Evolutionary conservation across 768 basidiomycete species (phyloP).

Genomic region (Wakefieldia striispora): DNA sequence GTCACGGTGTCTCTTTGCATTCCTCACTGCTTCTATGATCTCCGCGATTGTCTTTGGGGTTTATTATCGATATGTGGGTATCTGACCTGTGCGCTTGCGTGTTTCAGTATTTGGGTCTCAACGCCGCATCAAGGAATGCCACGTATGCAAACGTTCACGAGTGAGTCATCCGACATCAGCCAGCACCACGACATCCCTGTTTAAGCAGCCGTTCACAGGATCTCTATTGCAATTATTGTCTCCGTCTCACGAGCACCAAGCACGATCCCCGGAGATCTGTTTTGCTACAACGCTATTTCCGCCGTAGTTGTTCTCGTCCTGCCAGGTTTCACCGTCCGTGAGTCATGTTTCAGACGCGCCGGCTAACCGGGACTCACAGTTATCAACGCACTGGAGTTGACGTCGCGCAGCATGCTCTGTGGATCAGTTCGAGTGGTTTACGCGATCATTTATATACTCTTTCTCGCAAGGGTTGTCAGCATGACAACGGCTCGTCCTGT

Average conservation of each 20-base stretch:
- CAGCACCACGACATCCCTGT: neutral
- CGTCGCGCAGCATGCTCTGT: conserved; percentile 77
- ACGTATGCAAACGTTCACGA: conserved; percentile 97
- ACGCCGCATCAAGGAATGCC: conserved; percentile 79
- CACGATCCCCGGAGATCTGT: conserved; percentile 67
- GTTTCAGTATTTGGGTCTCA: conserved; percentile 78
- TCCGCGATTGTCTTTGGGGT: conserved; percentile 82
- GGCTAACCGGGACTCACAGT: conserved; percentile 39
- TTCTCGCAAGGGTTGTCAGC: conserved; percentile 48
- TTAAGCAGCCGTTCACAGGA: conserved; percentile 41
- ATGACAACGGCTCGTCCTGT: neutral
- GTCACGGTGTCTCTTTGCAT: conserved; percentile 70
- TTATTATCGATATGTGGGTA: conserved; percentile 80
- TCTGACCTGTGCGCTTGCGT: conserved; percentile 66
- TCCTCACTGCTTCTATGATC: conserved; percentile 75
- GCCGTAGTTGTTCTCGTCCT: conserved; percentile 89
- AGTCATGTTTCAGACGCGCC: conserved; percentile 31
- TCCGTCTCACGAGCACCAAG: conserved; percentile 77
- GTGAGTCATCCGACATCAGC: conserved; percentile 51
- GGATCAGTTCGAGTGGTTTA: conserved; percentile 84
- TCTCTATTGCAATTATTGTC: conserved; percentile 80
- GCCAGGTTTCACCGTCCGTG: conserved; percentile 81
- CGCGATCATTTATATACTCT: conserved; percentile 82
- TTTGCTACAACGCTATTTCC: conserved; percentile 90
- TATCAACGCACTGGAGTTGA: conserved; percentile 75